Evolutionary conservation across 768 basidiomycete genomes (phyloP), one percentile per base, ranked within the genome.

Genomic region (Flagelloscypha sp.): DNA sequence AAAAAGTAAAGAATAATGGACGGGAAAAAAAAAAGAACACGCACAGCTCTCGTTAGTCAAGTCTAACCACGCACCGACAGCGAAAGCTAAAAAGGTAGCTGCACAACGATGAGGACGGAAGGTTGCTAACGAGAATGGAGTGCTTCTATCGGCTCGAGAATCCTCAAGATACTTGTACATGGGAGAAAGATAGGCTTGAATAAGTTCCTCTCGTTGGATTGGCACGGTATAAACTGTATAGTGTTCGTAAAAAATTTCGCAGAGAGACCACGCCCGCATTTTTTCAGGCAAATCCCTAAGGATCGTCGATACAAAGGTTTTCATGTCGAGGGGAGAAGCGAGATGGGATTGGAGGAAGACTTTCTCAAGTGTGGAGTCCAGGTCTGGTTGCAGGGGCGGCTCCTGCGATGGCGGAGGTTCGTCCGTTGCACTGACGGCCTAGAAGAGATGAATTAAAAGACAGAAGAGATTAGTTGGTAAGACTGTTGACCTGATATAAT

Each of bases 191-290:
- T 76, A 66, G 20, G 82, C 82, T 35, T 84, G 68, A 16, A 84
- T 67, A 27, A 86, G 65, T 45, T 86, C 79, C 39, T 79, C 77
- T 7, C 82, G 70, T 42, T 59, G 65, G 41, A 85, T 66, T 1
- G 78, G 77, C 24, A 59, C 61, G 43, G 62, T 62, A 36, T 59
- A 43, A 57, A 61, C 68, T 4, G 65, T 51, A 2, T 56, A 42
- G 24, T 80, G 76, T 41, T 77, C 77, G 48, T 80, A 49, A 45
- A 79, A 86, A 2, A 78, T 74, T 54, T 84, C 80, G 39, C 72
- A 77, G 9, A 84, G 65, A 7, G 74, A 54, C 59, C 72, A 74
- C 12, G 80, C 80, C 24, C 76, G 69, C 19, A 71, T 71, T 50
- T 75, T 74, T n/a, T 62, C 56, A 1, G 76, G 76, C 23, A 79